phyloP scores from a whole-genome alignment of 108 stramenopile genomes.

The Nannochloropsis salina region DNA sequence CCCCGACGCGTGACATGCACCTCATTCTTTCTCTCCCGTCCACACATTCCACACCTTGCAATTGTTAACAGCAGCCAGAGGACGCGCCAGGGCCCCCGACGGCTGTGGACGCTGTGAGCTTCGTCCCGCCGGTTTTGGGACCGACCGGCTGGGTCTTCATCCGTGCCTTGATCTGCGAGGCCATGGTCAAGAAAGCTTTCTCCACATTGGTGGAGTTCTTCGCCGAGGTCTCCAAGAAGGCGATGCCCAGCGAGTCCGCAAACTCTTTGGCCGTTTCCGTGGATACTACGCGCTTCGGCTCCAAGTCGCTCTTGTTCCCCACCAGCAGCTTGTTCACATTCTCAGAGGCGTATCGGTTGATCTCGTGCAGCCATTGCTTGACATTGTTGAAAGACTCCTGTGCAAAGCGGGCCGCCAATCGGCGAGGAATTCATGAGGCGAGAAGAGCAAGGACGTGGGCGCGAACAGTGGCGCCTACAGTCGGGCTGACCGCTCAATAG shows the following conservation, averaged over 20 bases:
- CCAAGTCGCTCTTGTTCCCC: slow-evolving; percentile 98
- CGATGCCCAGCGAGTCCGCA: slow-evolving; percentile 91
- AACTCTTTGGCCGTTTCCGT: slow-evolving; percentile 62
- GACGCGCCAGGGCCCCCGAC: slow-evolving; percentile 31
- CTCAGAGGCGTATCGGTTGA: slow-evolving; percentile 94
- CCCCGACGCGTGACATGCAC: too few species aligned
- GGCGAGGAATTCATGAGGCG: background rate
- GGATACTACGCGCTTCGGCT: slow-evolving; percentile 57
- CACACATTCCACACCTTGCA: too few species aligned
- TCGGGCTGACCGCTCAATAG: background rate
- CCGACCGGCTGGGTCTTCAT: slow-evolving; percentile 49
- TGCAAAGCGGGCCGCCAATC: slow-evolving; percentile 27
- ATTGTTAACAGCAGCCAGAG: slow-evolving; percentile 36
- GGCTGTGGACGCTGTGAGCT: slow-evolving; percentile 46
- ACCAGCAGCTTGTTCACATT: slow-evolving; percentile 99
- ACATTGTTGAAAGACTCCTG: slow-evolving; percentile 94
- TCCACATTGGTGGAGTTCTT: slow-evolving; percentile 97
- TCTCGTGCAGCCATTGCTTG: slow-evolving; percentile 99
- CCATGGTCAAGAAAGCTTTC: slow-evolving; percentile 98
- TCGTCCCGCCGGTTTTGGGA: slow-evolving; percentile 36
- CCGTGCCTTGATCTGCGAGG: slow-evolving; percentile 77
- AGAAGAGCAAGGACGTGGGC: background rate
- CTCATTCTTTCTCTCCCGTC: too few species aligned
- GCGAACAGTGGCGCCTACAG: background rate
- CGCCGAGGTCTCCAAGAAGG: slow-evolving; percentile 97